Percentiles rank a stretch among this genome's conserved stretches.
Evolutionary conservation across 306 rosid genomes (phyloP).

Genomic region (Cucumis cinereus): DNA sequence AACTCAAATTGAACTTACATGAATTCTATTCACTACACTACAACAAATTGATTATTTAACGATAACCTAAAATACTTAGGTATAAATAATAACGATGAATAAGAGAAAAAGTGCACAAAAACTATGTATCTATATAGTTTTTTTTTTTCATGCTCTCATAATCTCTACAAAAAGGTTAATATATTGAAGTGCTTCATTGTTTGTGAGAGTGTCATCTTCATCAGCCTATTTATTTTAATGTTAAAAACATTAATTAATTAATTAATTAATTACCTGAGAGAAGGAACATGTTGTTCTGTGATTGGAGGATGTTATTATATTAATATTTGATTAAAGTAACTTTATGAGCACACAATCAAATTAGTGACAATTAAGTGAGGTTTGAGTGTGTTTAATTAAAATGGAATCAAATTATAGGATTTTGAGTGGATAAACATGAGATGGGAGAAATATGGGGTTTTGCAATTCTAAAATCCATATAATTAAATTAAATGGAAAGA

Average conservation of each 20-base stretch:
- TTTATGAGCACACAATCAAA: neutral
- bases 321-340: neutral
- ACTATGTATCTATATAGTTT: no score
- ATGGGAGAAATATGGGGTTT: neutral
- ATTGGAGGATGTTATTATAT: neutral
- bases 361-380: neutral
- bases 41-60: no score
- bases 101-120: no score
- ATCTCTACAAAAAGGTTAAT: no score
- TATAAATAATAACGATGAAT: no score
- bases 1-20: neutral
- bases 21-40: no score
- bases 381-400: neutral
- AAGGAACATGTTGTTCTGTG: neutral
- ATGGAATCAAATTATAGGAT: neutral
- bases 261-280: neutral
- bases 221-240: no score
- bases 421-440: neutral
- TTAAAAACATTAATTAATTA: neutral
- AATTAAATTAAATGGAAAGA: neutral
- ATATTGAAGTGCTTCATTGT: neutral
- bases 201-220: neutral
- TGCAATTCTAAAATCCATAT: neutral
- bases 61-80: no score
- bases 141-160: no score